Percentiles rank a stretch among this genome's conserved stretches.
Conservation (phyloP, 306 rosid genomes). For the Quercus aquifolioides region DNA sequence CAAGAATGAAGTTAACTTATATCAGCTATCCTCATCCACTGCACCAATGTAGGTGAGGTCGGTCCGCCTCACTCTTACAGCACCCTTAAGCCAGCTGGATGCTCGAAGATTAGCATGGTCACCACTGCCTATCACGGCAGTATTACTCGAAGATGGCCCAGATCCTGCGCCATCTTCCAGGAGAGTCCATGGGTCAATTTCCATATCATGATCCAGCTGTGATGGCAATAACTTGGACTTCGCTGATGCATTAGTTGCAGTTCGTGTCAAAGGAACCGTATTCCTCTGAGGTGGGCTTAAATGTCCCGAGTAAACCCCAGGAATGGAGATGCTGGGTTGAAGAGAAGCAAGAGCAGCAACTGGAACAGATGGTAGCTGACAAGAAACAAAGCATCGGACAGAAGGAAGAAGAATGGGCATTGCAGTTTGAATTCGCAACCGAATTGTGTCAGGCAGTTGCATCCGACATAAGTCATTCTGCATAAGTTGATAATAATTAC, state of each 20-base stretch:
- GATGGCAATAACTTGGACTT: constrained; percentile 54
- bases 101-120: constrained; percentile 80
- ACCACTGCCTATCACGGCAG: constrained; percentile 56
- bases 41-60: constrained; percentile 90
- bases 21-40: constrained; percentile 85
- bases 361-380: constrained; percentile 72
- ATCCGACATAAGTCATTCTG: constrained; percentile 83
- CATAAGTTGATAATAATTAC: constrained; percentile 24
- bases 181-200: constrained; percentile 88
- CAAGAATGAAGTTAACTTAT: constrained; percentile 32
- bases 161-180: constrained; percentile 97
- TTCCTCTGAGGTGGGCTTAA: constrained; percentile 46
- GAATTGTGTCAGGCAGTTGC: constrained; percentile 77
- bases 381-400: constrained; percentile 53
- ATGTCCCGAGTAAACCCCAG: constrained; percentile 49
- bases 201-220: constrained; percentile 57
- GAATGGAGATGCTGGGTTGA: constrained; percentile 44
- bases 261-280: constrained; percentile 37
- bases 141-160: constrained; percentile 54
- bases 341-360: constrained; percentile 51
- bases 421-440: constrained; percentile 91
- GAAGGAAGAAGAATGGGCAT: constrained; percentile 73
- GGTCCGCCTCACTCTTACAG: constrained; percentile 83
- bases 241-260: constrained; percentile 42
- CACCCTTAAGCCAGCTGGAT: constrained; percentile 84